Evolutionary conservation across 768 basidiomycete genomes (phyloP).

Genomic region (Psilocybe azurescens): DNA sequence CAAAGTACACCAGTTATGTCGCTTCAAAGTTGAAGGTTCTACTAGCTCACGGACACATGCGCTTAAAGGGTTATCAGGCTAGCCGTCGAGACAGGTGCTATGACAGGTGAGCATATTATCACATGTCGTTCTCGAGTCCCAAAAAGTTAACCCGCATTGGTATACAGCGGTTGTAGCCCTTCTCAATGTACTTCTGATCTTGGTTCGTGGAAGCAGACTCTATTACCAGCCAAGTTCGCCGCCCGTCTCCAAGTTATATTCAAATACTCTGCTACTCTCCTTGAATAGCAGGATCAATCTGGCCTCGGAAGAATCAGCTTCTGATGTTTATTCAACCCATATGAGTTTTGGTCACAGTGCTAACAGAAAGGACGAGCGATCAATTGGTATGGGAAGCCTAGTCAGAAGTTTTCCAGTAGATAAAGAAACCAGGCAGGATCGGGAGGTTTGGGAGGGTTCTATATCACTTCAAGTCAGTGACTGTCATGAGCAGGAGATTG

Average conservation of each 20-base stretch:
- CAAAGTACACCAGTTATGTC: background rate
- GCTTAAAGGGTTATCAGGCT: background rate
- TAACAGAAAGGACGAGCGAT: too few relatives aligned
- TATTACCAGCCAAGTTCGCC: background rate
- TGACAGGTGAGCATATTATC: background rate
- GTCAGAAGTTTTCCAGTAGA: too few relatives aligned
- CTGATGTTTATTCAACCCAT: too few relatives aligned
- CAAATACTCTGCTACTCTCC: background rate
- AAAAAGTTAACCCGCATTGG: background rate
- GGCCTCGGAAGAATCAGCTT: background rate
- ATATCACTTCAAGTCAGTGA: too few relatives aligned
- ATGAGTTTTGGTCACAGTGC: too few relatives aligned
- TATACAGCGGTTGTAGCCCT: background rate
- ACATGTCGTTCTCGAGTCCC: background rate
- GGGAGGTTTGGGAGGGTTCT: too few relatives aligned
- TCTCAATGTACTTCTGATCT: background rate
- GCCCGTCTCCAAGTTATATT: background rate
- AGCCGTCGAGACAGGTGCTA: background rate
- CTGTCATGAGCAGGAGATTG: too few relatives aligned
- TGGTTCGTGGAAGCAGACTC: background rate
- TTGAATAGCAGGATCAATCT: background rate
- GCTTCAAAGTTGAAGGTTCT: background rate
- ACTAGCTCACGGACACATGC: background rate
- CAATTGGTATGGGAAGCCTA: too few relatives aligned
- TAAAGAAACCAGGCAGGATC: too few relatives aligned